phyloP scores from a whole-genome alignment of 2,329 filamentous ascomycete genomes.

The Arthrobotrys pseudoclavata region DNA sequence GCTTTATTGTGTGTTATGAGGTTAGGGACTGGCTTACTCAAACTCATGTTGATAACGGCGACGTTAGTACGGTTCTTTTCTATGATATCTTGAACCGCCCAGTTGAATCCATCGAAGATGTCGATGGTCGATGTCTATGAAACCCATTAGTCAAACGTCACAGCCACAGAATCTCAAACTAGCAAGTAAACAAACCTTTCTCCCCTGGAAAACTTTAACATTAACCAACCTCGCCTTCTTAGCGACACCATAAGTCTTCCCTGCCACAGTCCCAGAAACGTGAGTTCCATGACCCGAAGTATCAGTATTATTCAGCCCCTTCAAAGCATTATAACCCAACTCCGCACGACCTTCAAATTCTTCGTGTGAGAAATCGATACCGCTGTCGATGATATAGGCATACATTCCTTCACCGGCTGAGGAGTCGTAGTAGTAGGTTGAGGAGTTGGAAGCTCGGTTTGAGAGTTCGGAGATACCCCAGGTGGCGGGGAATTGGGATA shows the following conservation, averaged over 20 bases:
- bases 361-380: conserved; percentile 62
- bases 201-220: conserved; percentile 70
- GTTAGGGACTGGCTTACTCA: conserved; percentile 24
- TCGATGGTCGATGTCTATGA: conserved; percentile 64
- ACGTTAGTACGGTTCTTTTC: conserved; percentile 63
- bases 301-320: conserved; percentile 53
- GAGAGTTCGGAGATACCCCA: conserved; percentile 62
- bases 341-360: conserved; percentile 66
- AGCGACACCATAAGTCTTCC: conserved; percentile 66
- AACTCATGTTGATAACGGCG: conserved; percentile 37
- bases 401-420: conserved; percentile 65
- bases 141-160: conserved; percentile 62
- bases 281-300: conserved; percentile 67
- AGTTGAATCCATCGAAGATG: conserved; percentile 66
- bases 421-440: conserved; percentile 66
- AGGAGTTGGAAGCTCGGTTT: conserved; percentile 66
- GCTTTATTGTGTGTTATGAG: background rate
- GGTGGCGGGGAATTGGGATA: background rate
- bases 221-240: conserved; percentile 67
- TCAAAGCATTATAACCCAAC: conserved; percentile 65
- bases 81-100: conserved; percentile 68
- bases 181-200: conserved; percentile 67
- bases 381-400: conserved; percentile 66
- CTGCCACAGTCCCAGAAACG: conserved; percentile 66
- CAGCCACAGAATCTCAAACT: conserved; percentile 63